Evolutionary conservation across 345 rosid species (phyloP), one percentile per base, ranked within the genome.

Genomic region (Ceriops decandra): DNA sequence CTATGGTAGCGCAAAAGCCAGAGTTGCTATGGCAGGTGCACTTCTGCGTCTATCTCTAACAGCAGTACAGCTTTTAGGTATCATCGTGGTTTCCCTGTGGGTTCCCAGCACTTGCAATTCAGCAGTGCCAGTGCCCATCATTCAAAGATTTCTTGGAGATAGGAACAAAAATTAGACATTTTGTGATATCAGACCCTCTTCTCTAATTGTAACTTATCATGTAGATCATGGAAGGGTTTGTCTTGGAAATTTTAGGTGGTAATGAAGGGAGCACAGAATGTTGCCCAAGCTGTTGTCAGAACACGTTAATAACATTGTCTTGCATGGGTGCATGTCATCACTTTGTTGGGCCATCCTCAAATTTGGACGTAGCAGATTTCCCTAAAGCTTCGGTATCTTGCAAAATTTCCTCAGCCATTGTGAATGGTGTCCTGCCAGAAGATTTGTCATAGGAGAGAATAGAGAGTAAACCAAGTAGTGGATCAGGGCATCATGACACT

Each of bases 11-110:
- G 97, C 99, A 16, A 91, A 83, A 77, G 99, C 97, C 56, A 90
- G 87, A 78, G 99, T 95, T 75, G 97, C 88, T 60, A 96, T 90
- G 78, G 97, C 93, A 60, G 92, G 97, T 67, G 96, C 96, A 21
- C 86, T 91, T 79, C 79, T 95, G 54, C 86, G 83, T 97, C 99
- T 5, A 95, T 93, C 68, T 88, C 96, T 62, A 89, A 85, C 63
- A 76, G 93, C 70, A 95, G 95, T 32, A 90, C 86, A 88, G 98
- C 89, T 84, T 63, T 13, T 28, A 0, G 59, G 26, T 27, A 56
- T 13, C 49, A 42, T 42, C 17, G 0, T 42, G 49, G 17, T 42
- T 42, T 42, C 49, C 19, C 49, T 42, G 4, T 42, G 49, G 49
- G 49, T 42, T 21, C 59, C 31, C 6, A 56, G 17, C 8, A 56